Evolutionary conservation across 345 rosid species (phyloP), one percentile per base, ranked within the genome.

Genomic region (Melaleuca quinquenervia): DNA sequence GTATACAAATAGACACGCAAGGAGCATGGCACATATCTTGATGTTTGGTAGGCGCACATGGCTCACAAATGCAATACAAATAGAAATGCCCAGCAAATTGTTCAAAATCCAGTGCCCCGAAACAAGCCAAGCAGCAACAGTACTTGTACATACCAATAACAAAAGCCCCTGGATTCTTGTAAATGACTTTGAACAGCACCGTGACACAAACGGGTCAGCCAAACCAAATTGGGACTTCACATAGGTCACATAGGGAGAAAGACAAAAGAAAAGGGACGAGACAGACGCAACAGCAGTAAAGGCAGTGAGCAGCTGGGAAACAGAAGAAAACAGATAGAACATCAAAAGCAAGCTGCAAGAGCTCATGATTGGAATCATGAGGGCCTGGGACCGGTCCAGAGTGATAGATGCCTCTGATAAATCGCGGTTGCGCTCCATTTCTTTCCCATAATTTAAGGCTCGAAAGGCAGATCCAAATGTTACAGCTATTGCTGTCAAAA

Each of bases 351-450:
- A 91, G 87, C 98, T 96, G 92, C 98, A 96, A 48, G 99, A 97
- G 94, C 99, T 97, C 98, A 97, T 93, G 41, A 96, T 82, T 13
- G 99, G 99, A 89, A 97, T 96, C 99, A 97, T 95, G 21, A 96
- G 88, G 21, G 98, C 99, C 82, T 96, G 99, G 14, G 98, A 97
- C 86, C 90, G 92, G 86, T 97, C 98, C 84, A 97, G 85, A 27
- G 95, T 96, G 48, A 95, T 97, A 36, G 98, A 95, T 5, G 98
- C 96, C 89, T 94, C 98, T 0, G 95, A 94, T 44, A 96, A 90
- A 82, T 96, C 99, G 83, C 92, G 96, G 60, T 96, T 97, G 83
- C 95, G 87, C 90, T 96, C 99, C 99, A 96, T 96, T 89, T 96
- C 98, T 93, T 95, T 97, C 54, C 96, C 96, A 88, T 94, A 91